Evolutionary conservation across 2,329 filamentous ascomycete species (phyloP).

Genomic region (Didymella lethalis): DNA sequence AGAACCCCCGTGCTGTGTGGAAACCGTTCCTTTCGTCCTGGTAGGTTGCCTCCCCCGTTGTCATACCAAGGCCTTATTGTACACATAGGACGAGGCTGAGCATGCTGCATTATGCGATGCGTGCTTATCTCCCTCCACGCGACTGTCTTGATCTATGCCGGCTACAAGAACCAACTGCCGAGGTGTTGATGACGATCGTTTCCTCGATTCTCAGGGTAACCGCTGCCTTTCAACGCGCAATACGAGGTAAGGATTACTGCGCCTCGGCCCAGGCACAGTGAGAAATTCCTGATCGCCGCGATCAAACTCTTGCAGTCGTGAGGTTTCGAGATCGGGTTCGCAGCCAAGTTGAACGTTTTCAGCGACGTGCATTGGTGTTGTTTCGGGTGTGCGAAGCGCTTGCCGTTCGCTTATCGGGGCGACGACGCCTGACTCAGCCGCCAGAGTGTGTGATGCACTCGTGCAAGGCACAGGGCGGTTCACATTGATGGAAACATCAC

Average conservation of each 20-base stretch:
- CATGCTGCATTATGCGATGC: not conserved
- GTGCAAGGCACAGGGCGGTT: not conserved
- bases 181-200: not conserved
- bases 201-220: not conserved
- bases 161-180: not conserved
- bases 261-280: not conserved
- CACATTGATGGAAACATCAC: not conserved
- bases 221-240: not conserved
- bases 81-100: not conserved
- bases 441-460: not conserved
- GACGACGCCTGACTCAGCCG: conserved; percentile 1
- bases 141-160: not conserved
- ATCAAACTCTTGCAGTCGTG: not conserved
- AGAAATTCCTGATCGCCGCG: not conserved
- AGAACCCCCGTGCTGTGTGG: not conserved
- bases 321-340: conserved; percentile 2
- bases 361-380: conserved; percentile 21
- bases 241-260: not conserved
- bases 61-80: not conserved
- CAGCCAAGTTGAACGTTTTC: conserved; percentile 6
- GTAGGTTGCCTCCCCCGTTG: not conserved
- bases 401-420: conserved; percentile 21
- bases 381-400: conserved; percentile 17
- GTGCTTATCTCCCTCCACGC: not conserved
- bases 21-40: not conserved